Base-by-base conservation (phyloP, 2,329 filamentous ascomycete species). In the Beauveria asiatica region DNA sequence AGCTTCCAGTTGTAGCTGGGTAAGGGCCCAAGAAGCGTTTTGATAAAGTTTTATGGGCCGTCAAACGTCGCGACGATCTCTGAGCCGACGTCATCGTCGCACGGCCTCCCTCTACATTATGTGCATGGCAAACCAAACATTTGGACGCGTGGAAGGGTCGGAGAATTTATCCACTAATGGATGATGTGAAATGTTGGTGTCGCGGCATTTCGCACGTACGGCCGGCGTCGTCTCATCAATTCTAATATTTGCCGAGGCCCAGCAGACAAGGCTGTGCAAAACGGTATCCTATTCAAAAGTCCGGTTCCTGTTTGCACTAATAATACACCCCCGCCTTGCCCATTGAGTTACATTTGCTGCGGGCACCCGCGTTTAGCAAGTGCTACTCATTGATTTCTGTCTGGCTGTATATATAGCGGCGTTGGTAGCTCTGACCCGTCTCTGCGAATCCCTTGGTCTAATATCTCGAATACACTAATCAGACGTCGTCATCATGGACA, bases 401-500 rank as follows among this genome's bases (percentile, higher is more conserved):
- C 5, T 11, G 8, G 37, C 21, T 57, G 25, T 37, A 39, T 57
- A 57, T 53, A 57, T 23, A 48, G 19, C 11, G 19, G 54, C 9
- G 16, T 25, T 25, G 49, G 33, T 39, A 41, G 50, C 33, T 52
- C 5, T 16, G 16, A 17, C 9, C 50, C 19, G 17, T n/a, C 27
- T 33, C 9, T 19, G 23, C 27, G 30, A 17, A 25, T 30, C 46
- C 23, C 25, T 27, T 49, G 25, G 16, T 30, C 46, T n/a, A 17
- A 11, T 17, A 11, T 13, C 17, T 17, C 16, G 2, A 10, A n/a
- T n/a, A n/a, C 23, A 37, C 33, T 52, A 13, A 17, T 17, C 7
- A 37, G 41, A 42, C 51, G 16, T 21, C 21, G 39, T 25, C 39
- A 25, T 5, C 66, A 84, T 83, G 79, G 69, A 80, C 54, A 71